These are phyloP conservation scores for Tricholoma terreum DNA, from an alignment of 768 basidiomycete species.

Conservation along the genomic window DNA sequence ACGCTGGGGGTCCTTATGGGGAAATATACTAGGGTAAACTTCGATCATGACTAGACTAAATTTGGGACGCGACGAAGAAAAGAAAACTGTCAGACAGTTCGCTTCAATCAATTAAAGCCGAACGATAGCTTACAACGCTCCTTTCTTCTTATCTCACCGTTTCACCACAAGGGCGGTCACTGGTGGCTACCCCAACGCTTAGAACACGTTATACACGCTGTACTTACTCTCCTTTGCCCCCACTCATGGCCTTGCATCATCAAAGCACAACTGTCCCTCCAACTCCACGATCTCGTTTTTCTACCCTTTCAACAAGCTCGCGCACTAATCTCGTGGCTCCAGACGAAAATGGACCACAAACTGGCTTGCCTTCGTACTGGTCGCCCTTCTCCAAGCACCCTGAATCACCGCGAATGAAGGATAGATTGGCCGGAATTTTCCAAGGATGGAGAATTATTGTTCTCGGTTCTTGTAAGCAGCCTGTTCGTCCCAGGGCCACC, in stretches of 20 bases:
- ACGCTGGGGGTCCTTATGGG: too few species aligned
- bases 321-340: background rate
- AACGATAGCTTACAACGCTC: too few species aligned
- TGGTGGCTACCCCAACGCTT: background rate
- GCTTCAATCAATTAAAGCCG: too few species aligned
- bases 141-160: too few species aligned
- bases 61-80: too few species aligned
- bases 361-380: conserved; percentile 11
- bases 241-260: background rate
- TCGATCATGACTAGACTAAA: too few species aligned
- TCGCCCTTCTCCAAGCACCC: conserved; percentile 2
- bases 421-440: conserved; percentile 6
- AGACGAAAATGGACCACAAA: conserved; percentile 7
- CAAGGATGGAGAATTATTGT: conserved; percentile 54
- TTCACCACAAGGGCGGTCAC: background rate
- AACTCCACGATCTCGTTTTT: background rate
- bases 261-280: background rate
- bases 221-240: background rate
- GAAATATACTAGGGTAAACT: too few species aligned
- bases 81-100: too few species aligned
- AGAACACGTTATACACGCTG: background rate
- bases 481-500: background rate
- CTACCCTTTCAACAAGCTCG: background rate
- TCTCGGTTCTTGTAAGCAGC: conserved; percentile 53
- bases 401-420: background rate